Evolutionary conservation across 305 asterid species (phyloP).

Genomic region (Fraxinus nigra): DNA sequence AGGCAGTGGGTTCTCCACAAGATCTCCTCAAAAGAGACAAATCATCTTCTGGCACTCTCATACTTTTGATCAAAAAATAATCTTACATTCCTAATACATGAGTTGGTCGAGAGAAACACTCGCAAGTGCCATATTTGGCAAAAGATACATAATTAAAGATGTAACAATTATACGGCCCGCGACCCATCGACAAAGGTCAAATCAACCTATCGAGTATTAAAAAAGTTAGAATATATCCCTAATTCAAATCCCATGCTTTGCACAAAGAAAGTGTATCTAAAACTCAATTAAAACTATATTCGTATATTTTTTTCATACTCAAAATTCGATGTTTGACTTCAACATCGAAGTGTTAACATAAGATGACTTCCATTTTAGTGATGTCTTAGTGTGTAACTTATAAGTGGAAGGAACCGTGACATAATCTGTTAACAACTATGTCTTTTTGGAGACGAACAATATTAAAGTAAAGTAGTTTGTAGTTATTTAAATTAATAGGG

Average conservation of each 20-base stretch:
- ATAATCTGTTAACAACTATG: not conserved
- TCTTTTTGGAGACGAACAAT: not conserved
- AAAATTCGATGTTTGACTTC: not conserved
- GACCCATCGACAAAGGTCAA: not conserved
- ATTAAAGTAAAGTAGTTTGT: not conserved
- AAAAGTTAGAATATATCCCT: not conserved
- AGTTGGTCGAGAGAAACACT: not conserved
- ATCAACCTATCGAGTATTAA: not conserved
- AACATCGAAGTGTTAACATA: too few relatives aligned
- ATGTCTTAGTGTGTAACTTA: not conserved
- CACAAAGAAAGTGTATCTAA: not conserved
- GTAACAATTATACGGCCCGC: not conserved
- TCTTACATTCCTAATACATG: not conserved
- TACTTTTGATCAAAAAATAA: not conserved
- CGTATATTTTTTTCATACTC: not conserved
- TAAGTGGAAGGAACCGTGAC: not conserved
- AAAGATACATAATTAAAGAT: not conserved
- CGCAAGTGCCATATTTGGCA: not conserved
- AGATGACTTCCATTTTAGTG: not conserved
- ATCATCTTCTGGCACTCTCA: not conserved
- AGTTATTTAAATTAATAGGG: conserved; percentile 8
- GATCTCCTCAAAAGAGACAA: not conserved
- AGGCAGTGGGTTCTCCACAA: not conserved
- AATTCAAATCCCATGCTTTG: not conserved
- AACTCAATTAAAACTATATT: not conserved